Conservation (phyloP, 495 filamentous ascomycete species). For the Filosporella fistucella region DNA sequence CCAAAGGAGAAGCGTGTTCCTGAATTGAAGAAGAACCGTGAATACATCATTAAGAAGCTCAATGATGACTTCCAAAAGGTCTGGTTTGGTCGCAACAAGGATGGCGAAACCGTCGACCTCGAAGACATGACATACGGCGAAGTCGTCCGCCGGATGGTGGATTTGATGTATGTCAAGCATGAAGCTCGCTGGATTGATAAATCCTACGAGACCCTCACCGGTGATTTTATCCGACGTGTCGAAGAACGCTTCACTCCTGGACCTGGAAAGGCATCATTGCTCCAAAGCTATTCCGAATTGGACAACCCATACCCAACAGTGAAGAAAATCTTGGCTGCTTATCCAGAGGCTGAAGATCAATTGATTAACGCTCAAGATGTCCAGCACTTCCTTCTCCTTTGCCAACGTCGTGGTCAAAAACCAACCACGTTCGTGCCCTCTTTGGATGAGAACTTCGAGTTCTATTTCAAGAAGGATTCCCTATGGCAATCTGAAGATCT, state of each 20-base stretch:
- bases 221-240: conserved; percentile 91
- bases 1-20: conserved; percentile 91
- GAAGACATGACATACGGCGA: conserved; percentile 98
- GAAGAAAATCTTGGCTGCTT: conserved; percentile 72
- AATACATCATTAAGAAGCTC: conserved; percentile 95
- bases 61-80: conserved; percentile 99
- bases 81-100: conserved; percentile 91
- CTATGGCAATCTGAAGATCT: conserved; percentile 98
- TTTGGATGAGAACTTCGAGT: conserved; percentile 93
- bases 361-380: conserved; percentile 97
- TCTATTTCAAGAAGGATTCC: conserved; percentile 99
- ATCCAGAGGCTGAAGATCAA: conserved; percentile 81
- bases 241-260: conserved; percentile 83
- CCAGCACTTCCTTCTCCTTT: conserved; percentile 92
- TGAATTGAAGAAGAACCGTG: conserved; percentile 85
- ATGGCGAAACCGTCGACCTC: conserved; percentile 80
- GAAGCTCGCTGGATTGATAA: conserved; percentile 91
- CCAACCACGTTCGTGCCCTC: conserved; percentile 92
- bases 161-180: conserved; percentile 93
- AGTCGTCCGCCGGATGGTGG: conserved; percentile 89
- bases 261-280: conserved; percentile 63
- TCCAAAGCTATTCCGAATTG: conserved; percentile 87
- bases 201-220: conserved; percentile 75
- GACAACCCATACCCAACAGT: conserved; percentile 73
- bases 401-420: conserved; percentile 89